Evolutionary conservation across 2,329 filamentous ascomycete genomes (phyloP).

Genomic region (Sclerotinia glacialis): DNA sequence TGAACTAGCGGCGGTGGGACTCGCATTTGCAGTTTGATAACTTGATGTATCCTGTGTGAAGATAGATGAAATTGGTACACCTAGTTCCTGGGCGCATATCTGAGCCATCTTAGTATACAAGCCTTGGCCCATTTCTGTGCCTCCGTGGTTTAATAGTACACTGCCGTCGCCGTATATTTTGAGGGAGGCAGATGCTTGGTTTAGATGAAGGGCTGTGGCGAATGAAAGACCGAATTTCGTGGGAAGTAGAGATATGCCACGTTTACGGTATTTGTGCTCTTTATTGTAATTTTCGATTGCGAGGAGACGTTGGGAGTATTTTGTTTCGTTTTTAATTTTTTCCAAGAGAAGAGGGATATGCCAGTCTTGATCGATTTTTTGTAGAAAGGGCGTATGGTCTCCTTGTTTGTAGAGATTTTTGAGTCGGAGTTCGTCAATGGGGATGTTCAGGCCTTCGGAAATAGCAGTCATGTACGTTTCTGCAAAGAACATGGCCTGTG

Average conservation of each 20-base stretch:
- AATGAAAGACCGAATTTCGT: conserved; percentile 98
- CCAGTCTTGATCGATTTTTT: conserved; percentile 76
- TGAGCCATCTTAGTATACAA: conserved; percentile 95
- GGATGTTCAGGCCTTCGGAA: conserved; percentile 78
- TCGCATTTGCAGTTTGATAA: conserved; percentile 90
- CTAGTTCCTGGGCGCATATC: conserved; percentile 84
- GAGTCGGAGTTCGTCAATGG: conserved; percentile 72
- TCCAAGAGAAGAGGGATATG: conserved; percentile 91
- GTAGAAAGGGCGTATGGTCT: conserved; percentile 85
- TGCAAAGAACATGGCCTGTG: conserved; percentile 90
- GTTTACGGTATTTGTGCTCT: conserved; percentile 88
- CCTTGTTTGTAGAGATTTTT: conserved; percentile 81
- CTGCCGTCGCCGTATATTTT: conserved; percentile 96
- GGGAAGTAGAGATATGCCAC: conserved; percentile 68
- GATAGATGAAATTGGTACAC: conserved; percentile 73
- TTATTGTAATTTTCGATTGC: conserved; percentile 75
- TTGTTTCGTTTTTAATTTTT: conserved; percentile 72
- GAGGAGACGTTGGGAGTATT: conserved; percentile 65
- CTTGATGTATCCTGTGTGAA: conserved; percentile 92
- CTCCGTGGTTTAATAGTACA: conserved; percentile 86
- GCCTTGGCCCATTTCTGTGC: conserved; percentile 93
- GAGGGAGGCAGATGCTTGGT: conserved; percentile 88
- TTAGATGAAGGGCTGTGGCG: conserved; percentile 81
- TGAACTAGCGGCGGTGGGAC: conserved; percentile 85
- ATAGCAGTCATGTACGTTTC: conserved; percentile 87